Base-by-base conservation (phyloP, 2,329 filamentous ascomycete genomes). In the Pseudogymnoascus sp. region DNA sequence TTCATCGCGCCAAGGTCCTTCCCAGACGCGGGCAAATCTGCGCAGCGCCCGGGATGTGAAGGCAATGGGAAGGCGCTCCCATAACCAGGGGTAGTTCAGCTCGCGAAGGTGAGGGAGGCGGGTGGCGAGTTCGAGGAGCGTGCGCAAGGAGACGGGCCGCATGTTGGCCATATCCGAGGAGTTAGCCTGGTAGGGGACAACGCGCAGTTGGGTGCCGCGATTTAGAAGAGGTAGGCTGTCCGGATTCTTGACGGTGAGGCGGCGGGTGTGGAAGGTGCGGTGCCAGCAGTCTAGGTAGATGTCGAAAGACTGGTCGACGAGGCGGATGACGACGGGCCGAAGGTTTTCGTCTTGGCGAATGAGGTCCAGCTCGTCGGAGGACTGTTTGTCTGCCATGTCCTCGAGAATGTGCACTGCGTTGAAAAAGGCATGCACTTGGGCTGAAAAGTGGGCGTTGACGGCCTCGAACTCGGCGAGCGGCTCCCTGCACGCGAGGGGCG, bases 41-140 rank as follows among this genome's bases (percentile, higher is more conserved):
- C 64, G 63, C 35, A 66, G 11, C 31, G 62, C 59, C 15, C 50
- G 64, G 4, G 58, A 59, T 40, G 44, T 60, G 33, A 61, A 66
- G 33, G 66, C 63, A 39, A 64, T 54, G 17, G 65, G 66, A 37
- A 64, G 21, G 58, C 58, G 62, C 64, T 66, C 66, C 64, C 64
- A 67, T 41, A 67, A 39, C 65, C 66, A 67, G 17, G 66, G 65
- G 63, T 61, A 66, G 17, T 66, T 61, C 35, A 67, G 64, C 61
- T 41, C 61, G 41, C 63, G 62, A 29, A 66, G 58, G 58, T 62
- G 26, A 17, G 65, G 65, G 17, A 67, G 64, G 54, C 41, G 60
- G 24, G 61, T 40, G 37, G 47, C 63, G 61, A 64, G 64, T 54
- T 64, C 58, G 17, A 64, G 58, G 33, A 61, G 64, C 50, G 63